Conservation (phyloP, 352 stramenopile species). For the Globisporangium lucens region DNA sequence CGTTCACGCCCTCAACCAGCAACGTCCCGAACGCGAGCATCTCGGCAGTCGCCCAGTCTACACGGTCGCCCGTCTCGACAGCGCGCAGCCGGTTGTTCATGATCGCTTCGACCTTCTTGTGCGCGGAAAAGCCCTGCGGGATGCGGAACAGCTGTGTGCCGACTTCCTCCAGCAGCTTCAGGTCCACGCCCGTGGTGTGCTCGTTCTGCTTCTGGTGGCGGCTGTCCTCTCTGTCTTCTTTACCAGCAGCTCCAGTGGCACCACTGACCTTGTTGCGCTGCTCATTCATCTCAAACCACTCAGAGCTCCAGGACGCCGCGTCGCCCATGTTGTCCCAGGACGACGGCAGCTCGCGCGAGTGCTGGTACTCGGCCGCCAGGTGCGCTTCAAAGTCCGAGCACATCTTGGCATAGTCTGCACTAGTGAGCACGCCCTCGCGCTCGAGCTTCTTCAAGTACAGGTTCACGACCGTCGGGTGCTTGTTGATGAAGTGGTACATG, state of each 20-base stretch:
- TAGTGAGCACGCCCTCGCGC: constrained; percentile 47
- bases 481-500: constrained; percentile 91
- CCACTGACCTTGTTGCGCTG: constrained; percentile 4
- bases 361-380: constrained; percentile 65
- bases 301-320: constrained; percentile 54
- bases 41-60: constrained; percentile 89
- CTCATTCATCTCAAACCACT: constrained; percentile 47
- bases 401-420: constrained; percentile 44
- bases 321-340: constrained; percentile 76
- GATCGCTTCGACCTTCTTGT: constrained; percentile 84
- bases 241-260: background rate
- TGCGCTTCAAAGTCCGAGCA: constrained; percentile 63
- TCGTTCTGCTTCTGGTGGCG: constrained; percentile 7
- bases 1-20: constrained; percentile 79
- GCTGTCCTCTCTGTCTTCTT: background rate
- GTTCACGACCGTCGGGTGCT: constrained; percentile 77
- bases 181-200: constrained; percentile 60
- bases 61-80: constrained; percentile 72
- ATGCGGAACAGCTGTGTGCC: constrained; percentile 77
- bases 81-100: constrained; percentile 83
- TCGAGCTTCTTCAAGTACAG: constrained; percentile 74
- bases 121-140: constrained; percentile 75
- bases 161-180: constrained; percentile 68
- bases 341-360: constrained; percentile 63
- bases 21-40: constrained; percentile 83